Conservation (phyloP, 2,329 filamentous ascomycete genomes). For the Botrytis deweyae region DNA sequence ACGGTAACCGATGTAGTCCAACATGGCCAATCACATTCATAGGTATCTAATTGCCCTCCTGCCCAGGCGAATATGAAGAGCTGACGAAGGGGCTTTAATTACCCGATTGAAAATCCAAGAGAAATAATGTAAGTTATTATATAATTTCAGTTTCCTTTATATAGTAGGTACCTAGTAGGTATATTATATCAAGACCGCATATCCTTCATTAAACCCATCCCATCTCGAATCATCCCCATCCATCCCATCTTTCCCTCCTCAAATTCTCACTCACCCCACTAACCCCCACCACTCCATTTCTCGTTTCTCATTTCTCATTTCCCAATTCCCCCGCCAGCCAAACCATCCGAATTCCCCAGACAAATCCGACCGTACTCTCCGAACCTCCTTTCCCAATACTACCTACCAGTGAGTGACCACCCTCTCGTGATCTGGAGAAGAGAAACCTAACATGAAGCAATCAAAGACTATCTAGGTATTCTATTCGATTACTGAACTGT, state of each 20-base stretch:
- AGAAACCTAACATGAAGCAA: not conserved
- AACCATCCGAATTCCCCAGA: not conserved
- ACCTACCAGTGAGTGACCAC: too few species aligned
- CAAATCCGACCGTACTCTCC: not conserved
- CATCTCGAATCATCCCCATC: too few species aligned
- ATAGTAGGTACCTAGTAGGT: not conserved
- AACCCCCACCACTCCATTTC: not conserved
- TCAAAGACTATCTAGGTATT: not conserved
- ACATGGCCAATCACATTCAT: not conserved
- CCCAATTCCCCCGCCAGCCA: not conserved
- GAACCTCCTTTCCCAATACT: not conserved
- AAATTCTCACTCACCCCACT: not conserved
- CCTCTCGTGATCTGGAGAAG: not conserved
- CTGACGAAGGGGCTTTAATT: slow-evolving; percentile 1
- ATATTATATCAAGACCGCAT: not conserved
- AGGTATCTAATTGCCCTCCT: not conserved
- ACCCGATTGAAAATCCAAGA: not conserved
- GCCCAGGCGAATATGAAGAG: not conserved
- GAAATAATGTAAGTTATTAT: not conserved
- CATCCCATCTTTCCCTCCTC: not conserved
- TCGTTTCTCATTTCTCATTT: not conserved
- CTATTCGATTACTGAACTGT: not conserved
- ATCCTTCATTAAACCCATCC: not conserved
- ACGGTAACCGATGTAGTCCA: not conserved
- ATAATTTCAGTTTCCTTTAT: not conserved